Base-by-base conservation (phyloP, 305 asterid genomes). In the Solanum hybrid region DNA sequence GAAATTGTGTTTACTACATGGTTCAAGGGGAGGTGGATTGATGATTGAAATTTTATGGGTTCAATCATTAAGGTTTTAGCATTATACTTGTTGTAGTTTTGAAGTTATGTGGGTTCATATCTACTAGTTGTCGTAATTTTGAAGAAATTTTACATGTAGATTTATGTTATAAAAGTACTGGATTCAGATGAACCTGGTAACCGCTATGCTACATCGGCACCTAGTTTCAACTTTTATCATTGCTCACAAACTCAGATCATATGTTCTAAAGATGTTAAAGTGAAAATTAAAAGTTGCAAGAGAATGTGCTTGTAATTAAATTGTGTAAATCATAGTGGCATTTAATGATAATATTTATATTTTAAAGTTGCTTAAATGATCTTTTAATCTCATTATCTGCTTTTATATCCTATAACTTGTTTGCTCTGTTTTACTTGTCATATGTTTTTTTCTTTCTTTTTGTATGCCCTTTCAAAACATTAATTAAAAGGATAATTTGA, bases 161-260 rank as follows among this genome's bases (percentile, higher is more conserved):
- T 69, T 10, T 24, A 10, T 66, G 75, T 1, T 66, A 66, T 66
- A 10, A 1, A 5, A 69, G 32, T 69, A 26, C 1, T n/a, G 76
- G 17, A 22, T 64, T 64, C 0, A 22, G 27, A 22, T 64, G 6
- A 64, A 64, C 27, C 12, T 9, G 27, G 72, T 64, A 64, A 64
- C 12, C 2, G 26, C 72, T 22, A 0, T 56, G 0, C 69, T 20
- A 0, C 71, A 69, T 24, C 16, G 2, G 16, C 7, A 10, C 66
- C 17, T 13, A 1, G 22, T 24, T 17, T 76, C 26, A 76, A 32
- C 40, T 16, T 16, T 8, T 29, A 8, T 76, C 13, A 75, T 29
- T 0, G 7, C 24, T 76, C 42, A 66, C 14, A 66, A n/a, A 66
- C 31, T n/a, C 31, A 10, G 16, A 69, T 35, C 40, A 46, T 56